Evolutionary conservation across 2,329 filamentous ascomycete species (phyloP), one percentile per base, ranked within the genome.

Genomic region (Xylaria sp.): DNA sequence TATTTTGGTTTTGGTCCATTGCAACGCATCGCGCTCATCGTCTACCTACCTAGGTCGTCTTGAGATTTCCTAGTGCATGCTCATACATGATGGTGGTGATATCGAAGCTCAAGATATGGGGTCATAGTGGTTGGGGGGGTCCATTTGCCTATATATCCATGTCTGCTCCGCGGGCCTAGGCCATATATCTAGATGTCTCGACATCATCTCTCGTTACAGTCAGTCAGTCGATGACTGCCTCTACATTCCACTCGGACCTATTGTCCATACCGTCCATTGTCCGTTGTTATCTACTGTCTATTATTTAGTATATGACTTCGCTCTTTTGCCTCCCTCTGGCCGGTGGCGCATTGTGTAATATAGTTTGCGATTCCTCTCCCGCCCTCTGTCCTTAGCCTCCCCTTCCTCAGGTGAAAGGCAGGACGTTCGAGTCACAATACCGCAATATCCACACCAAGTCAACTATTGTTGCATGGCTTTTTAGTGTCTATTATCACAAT

Each of bases 101-200:
- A 71, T 75, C 72, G 70, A 73, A 69, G 71, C n/a, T 72, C 17
- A 17, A 17, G 39, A 62, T 68, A 76, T 75, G 71, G 71, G 70
- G 74, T 79, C 64, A 60, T 27, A 27, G 24, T 36, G 34, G 11
- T 36, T 75, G 74, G 73, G 42, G 48, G 71, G 70, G 67, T 69
- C 72, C 72, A 72, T 74, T 75, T 76, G 77, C 71, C 71, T 84
- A 84, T 84, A 85, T 85, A 85, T 84, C 81, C 78, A 79, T 79
- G 78, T 78, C 78, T 80, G 79, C 78, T 55, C 47, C 17, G 24
- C 21, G 76, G 76, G 75, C 74, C 75, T 75, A 72, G 74, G 67
- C 74, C 74, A 72, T 70, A 68, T 73, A 71, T 72, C 64, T 74
- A 66, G 61, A 68, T 59, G 58, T 27, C 68, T 69, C 65, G 66